Percentiles rank a stretch among this genome's conserved stretches.
phyloP scores from a whole-genome alignment of 495 filamentous ascomycete genomes.

The Apiosordaria backusii region DNA sequence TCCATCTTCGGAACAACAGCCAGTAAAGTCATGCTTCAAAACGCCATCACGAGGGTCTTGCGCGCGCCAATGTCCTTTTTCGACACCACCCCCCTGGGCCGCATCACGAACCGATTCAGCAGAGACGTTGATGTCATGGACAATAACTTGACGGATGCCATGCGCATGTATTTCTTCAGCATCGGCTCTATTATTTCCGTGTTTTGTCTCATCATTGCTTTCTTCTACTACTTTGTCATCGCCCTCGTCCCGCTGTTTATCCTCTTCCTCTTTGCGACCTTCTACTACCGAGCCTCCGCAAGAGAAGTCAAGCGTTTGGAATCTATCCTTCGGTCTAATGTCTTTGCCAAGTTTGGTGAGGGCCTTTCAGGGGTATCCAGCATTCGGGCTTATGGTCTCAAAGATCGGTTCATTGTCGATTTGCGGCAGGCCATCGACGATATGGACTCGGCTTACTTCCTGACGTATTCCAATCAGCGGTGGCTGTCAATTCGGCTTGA shows the following conservation, averaged over 20 bases:
- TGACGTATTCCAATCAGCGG: slow-evolving; percentile 90
- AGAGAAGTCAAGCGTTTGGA: slow-evolving; percentile 94
- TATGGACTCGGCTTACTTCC: slow-evolving; percentile 91
- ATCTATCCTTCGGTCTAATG: slow-evolving; percentile 74
- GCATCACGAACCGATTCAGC: slow-evolving; percentile 95
- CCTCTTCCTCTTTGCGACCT: slow-evolving; percentile 76
- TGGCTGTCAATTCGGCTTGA: slow-evolving; percentile 88
- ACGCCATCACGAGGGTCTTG: slow-evolving; percentile 76
- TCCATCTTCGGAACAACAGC: slow-evolving; percentile 77
- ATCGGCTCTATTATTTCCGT: slow-evolving; percentile 73
- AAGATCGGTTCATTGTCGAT: slow-evolving; percentile 65
- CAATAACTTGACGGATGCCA: slow-evolving; percentile 82
- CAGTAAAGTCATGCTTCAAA: slow-evolving; percentile 75
- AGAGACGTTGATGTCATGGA: slow-evolving; percentile 96
- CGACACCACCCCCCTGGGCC: slow-evolving; percentile 92
- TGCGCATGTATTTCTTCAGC: slow-evolving; percentile 90
- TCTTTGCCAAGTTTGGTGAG: slow-evolving; percentile 91
- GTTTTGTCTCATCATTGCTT: slow-evolving; percentile 83
- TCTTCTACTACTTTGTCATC: slow-evolving; percentile 91
- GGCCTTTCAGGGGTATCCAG: slow-evolving; percentile 76
- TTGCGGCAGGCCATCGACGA: slow-evolving; percentile 71
- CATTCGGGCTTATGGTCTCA: slow-evolving; percentile 84
- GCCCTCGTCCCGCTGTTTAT: slow-evolving; percentile 78
- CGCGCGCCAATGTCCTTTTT: slow-evolving; percentile 96
- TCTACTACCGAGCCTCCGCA: slow-evolving; percentile 87